Evolutionary conservation across 768 basidiomycete genomes (phyloP), one percentile per base, ranked within the genome.

Genomic region (Psilocybe subaeruginosa): DNA sequence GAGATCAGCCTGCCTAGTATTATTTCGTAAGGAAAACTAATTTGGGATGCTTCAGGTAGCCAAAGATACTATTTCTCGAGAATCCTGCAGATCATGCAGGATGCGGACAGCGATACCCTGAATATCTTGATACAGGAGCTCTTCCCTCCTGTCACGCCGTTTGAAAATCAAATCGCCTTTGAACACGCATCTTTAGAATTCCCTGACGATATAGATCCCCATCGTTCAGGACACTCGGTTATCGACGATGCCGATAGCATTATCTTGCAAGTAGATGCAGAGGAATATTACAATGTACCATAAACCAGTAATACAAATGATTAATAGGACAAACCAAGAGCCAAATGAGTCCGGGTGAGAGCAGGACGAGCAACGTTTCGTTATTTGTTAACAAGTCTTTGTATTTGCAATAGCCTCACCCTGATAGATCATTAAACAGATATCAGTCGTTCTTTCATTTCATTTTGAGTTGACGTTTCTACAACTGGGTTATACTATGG

Each of bases 241-340:
- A 29, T 55, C 30, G 54, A 51, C 23, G 59, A 60, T 33, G 16
- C 33, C 6, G 59, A 55, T 23, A 60, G 59, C 39, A 60, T 46
- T 50, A 39, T 60, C 30, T 23, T 60, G 23, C 41, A 54, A 9
- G 14, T 56, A 56, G 55, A 56, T n/a, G 14, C 17, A 55, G 39
- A 30, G 6, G 27, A 55, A 51, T 16, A 30, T 11, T 31, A 51
- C 11, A 51, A 31, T 29, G 49, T 29, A 55, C 16, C 23, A 55
- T 55, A 55, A 29, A 8, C 16, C 29, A 45, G 16, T 11, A 23
- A 29, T 3, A 31, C 12, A 47, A 45, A 47, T 16, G 4, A 45
- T 29, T 9, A 56, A 45, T 39, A 8, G 43, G 30, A 17, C 14
- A 55, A 3, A 39, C 11, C 27, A n/a, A 41, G 29, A 45, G 43